Conservation (phyloP, 1,139 yeast genomes). For the Saccharomyces hybrid region DNA sequence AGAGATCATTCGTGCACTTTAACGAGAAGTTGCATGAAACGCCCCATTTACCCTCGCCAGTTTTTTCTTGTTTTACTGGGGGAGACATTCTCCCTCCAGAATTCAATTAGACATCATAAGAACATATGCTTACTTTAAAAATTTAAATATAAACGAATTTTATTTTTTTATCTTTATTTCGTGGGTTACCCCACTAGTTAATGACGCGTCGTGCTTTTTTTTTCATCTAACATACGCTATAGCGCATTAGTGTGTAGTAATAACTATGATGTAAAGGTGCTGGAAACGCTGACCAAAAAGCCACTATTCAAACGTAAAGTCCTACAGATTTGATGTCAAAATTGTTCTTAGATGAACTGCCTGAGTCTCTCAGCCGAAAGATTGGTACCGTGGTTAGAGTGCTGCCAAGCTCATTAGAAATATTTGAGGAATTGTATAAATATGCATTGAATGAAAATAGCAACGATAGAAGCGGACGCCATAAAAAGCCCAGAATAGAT, state of each 20-base stretch:
- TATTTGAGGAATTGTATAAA: conserved; percentile 24
- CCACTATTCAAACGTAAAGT: not conserved
- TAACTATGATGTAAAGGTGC: not conserved
- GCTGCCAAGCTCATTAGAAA: conserved; percentile 18
- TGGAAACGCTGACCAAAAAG: not conserved
- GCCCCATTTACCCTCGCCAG: conserved; percentile 58
- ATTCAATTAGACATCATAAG: not conserved
- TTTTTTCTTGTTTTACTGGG: conserved; percentile 45
- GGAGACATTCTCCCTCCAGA: not conserved
- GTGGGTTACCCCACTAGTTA: not conserved
- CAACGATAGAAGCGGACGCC: conserved; percentile 17
- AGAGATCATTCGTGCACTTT: conserved; percentile 84
- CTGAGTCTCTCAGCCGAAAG: conserved; percentile 20
- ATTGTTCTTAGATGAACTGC: conserved; percentile 16
- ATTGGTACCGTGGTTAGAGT: conserved; percentile 19
- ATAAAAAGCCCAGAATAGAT: conserved; percentile 3
- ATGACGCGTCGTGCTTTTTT: not conserved
- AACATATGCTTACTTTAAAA: not conserved
- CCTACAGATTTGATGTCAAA: conserved; percentile 6
- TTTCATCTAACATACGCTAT: not conserved
- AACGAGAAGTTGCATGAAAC: conserved; percentile 88
- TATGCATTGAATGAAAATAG: conserved; percentile 8
- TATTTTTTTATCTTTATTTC: not conserved
- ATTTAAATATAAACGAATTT: not conserved
- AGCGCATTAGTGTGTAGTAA: not conserved